A percentile compares a stretch with the other conserved stretches of the same genome.
phyloP scores from a whole-genome alignment of 2,329 filamentous ascomycete species.

The Hymenoscyphus fructigenus region DNA sequence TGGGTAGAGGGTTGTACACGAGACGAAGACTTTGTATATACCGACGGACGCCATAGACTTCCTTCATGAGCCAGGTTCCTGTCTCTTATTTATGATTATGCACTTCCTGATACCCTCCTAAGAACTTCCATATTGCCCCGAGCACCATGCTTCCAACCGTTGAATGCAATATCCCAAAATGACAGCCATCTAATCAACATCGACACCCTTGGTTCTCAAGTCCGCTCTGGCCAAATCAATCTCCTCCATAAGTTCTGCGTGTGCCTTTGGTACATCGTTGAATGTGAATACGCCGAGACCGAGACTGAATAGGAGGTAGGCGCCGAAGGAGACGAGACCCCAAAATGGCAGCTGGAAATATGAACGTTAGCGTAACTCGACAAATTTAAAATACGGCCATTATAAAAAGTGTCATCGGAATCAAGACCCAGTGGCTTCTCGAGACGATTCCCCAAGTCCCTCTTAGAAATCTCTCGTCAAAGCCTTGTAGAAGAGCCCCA shows the following conservation, averaged over 20 bases:
- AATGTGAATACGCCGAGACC: slow-evolving; percentile 93
- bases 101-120: not conserved
- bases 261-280: slow-evolving; percentile 90
- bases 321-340: slow-evolving; percentile 85
- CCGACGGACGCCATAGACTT: not conserved
- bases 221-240: slow-evolving; percentile 76
- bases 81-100: slow-evolving; percentile 2
- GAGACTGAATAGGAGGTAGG: slow-evolving; percentile 87
- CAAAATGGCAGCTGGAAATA: slow-evolving; percentile 79
- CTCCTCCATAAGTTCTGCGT: slow-evolving; percentile 84
- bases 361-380: not conserved
- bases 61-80: not conserved
- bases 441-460: not conserved
- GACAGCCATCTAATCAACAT: slow-evolving; percentile 39
- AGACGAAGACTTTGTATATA: slow-evolving; percentile 7
- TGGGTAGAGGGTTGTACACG: not conserved
- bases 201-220: slow-evolving; percentile 70
- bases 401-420: not conserved
- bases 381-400: not conserved
- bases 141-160: not conserved
- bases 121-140: not conserved
- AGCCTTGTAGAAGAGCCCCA: not conserved
- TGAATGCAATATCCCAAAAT: slow-evolving; percentile 5
- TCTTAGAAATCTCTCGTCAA: slow-evolving; percentile 6
- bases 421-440: not conserved